Conservation (phyloP, 768 basidiomycete species). For the Agaricus bisporus region DNA sequence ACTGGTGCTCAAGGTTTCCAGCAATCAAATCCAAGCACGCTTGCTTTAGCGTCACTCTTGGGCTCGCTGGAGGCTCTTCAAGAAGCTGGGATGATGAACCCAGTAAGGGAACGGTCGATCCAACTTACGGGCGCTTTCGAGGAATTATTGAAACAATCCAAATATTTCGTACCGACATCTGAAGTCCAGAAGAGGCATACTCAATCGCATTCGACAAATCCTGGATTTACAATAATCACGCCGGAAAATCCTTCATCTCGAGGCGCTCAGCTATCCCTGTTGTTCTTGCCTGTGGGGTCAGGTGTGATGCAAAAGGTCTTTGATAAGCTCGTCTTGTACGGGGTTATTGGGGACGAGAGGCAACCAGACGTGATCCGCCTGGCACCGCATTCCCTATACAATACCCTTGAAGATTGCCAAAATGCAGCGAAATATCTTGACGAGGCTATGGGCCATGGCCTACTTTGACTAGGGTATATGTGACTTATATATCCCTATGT, state of each 20-base stretch:
- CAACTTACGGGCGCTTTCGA: constrained; percentile 71
- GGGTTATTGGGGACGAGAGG: constrained; percentile 90
- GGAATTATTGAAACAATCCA: constrained; percentile 49
- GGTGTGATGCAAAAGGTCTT: constrained; percentile 70
- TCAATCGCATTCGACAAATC: constrained; percentile 14
- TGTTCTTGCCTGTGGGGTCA: constrained; percentile 61
- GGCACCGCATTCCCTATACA: constrained; percentile 85
- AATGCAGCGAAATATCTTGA: constrained; percentile 62
- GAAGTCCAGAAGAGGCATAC: constrained; percentile 19
- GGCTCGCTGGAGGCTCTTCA: constrained; percentile 81
- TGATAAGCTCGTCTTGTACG: constrained; percentile 50
- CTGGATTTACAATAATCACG: constrained; percentile 89
- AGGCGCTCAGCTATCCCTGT: constrained; percentile 84
- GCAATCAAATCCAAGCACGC: constrained; percentile 88
- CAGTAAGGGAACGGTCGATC: constrained; percentile 64
- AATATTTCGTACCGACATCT: constrained; percentile 51
- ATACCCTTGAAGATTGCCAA: constrained; percentile 72
- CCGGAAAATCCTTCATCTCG: constrained; percentile 60
- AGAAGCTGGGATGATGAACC: constrained; percentile 66
- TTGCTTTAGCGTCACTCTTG: constrained; percentile 73
- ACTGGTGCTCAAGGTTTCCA: constrained; percentile 93
- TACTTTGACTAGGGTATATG: too few species aligned
- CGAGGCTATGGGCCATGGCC: constrained; percentile 31
- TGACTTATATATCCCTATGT: too few species aligned
- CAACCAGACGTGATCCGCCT: constrained; percentile 89